Evolutionary conservation across 2,329 filamentous ascomycete species (phyloP), one percentile per base, ranked within the genome.

Genomic region (Talaromyces sp.): DNA sequence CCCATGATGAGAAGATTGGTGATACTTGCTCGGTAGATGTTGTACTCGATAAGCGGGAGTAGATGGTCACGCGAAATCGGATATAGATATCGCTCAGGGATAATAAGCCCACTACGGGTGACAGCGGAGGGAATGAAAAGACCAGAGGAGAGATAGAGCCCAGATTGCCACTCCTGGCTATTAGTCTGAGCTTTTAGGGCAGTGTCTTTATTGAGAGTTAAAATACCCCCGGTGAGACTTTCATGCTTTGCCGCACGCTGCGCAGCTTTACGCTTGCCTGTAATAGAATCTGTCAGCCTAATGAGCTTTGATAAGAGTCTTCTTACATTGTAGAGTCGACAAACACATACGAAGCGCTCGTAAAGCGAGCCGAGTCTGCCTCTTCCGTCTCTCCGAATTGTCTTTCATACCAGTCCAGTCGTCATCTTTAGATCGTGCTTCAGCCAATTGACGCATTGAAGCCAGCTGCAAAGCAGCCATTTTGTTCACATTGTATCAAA

Each of bases 31-130:
- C 70, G 68, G 60, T 69, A 70, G n/a, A 72, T 62, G 41, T 72
- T 72, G 65, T 68, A 72, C 22, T 71, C 70, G 25, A 71, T 58
- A 39, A 72, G 61, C 8, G 67, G 66, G 47, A 72, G 63, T 27
- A 72, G 66, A 61, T 69, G 70, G 45, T 72, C 70, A 22, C 33
- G 59, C 1, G 59, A 61, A 27, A 61, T 22, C 8, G 59, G 59
- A 22, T 39, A 61, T 41, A 61, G 45, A 61, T 50, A 61, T n/a
- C 45, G 27, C 43, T 37, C 59, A n/a, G 59, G 45, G 33, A 37
- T 27, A 19, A 61, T 7, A 13, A 19, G 31, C 13, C 59, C 59
- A 61, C 33, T 50, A 17, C 27, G 31, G 31, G 17, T 61, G 11
- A 61, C 27, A 37, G n/a, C 39, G 7, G 43, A 61, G 8, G 59